Percentiles rank a stretch among this genome's conserved stretches.
These are phyloP conservation scores for Pseudopyrenochaeta lycopersici DNA, from an alignment of 2,329 filamentous ascomycete genomes.

Conservation along the genomic window DNA sequence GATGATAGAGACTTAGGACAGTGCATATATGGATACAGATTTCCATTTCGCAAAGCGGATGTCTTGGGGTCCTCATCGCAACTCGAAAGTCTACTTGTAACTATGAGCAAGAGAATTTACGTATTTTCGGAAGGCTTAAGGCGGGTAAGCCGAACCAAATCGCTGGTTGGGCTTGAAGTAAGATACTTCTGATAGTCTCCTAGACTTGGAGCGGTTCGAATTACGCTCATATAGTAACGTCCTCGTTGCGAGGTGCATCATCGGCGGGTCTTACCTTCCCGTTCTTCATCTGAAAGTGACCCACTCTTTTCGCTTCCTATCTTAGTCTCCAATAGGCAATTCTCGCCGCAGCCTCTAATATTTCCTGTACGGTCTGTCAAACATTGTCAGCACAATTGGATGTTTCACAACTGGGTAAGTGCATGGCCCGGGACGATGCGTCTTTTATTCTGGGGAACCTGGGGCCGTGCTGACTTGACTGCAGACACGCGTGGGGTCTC, in stretches of 20 bases:
- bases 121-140: no score
- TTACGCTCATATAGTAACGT: neutral
- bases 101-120: no score
- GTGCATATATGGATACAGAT: no score
- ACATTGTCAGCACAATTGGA: slow-evolving; percentile 9
- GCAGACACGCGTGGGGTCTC: slow-evolving; percentile 23
- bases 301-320: neutral
- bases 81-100: no score
- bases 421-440: slow-evolving; percentile 32
- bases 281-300: neutral
- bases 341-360: slow-evolving; percentile 15
- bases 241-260: neutral
- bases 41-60: no score
- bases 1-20: no score
- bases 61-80: no score
- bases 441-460: slow-evolving; percentile 26
- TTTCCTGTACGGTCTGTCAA: slow-evolving; percentile 8
- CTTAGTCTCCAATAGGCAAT: slow-evolving; percentile 4
- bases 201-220: neutral
- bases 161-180: neutral
- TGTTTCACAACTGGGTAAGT: slow-evolving; percentile 9
- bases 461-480: slow-evolving; percentile 18
- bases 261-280: slow-evolving; percentile 13
- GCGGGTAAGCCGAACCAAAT: neutral
- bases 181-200: neutral